A percentile compares a stretch with the other conserved stretches of the same genome.
Evolutionary conservation across 495 filamentous ascomycete genomes (phyloP).

Genomic region (Penicillium mononematosum): DNA sequence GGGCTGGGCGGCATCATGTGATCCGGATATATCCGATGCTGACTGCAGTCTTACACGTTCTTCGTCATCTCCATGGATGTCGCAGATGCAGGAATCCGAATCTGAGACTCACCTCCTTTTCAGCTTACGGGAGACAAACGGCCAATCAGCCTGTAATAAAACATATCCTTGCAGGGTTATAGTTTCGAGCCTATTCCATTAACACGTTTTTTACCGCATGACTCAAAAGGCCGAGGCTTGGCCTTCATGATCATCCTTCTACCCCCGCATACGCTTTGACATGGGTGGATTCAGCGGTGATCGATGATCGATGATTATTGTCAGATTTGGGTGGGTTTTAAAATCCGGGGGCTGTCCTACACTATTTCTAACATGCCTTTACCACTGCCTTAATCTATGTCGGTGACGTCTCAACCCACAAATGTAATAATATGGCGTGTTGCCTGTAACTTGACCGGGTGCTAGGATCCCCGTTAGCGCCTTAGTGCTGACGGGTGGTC

Average conservation of each 20-base stretch:
- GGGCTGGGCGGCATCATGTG: too few species aligned
- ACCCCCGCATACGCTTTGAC: neutral
- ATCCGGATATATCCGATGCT: neutral
- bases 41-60: neutral
- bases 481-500: conserved; percentile 8
- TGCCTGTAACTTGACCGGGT: neutral
- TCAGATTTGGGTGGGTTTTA: neutral
- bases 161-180: neutral
- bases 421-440: neutral
- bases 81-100: too few species aligned
- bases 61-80: too few species aligned
- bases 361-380: neutral
- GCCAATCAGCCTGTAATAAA: neutral
- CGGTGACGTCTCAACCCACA: neutral
- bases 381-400: neutral
- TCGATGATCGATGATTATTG: neutral
- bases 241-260: neutral
- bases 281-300: neutral
- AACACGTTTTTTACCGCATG: neutral
- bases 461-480: conserved; percentile 2
- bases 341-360: neutral
- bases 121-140: neutral
- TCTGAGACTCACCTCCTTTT: too few species aligned
- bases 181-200: neutral
- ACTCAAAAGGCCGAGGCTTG: neutral